A percentile compares a stretch with the other conserved stretches of the same genome.
phyloP scores from a whole-genome alignment of 1,284 basidiomycete genomes.

The Ceratobasidium sp. region DNA sequence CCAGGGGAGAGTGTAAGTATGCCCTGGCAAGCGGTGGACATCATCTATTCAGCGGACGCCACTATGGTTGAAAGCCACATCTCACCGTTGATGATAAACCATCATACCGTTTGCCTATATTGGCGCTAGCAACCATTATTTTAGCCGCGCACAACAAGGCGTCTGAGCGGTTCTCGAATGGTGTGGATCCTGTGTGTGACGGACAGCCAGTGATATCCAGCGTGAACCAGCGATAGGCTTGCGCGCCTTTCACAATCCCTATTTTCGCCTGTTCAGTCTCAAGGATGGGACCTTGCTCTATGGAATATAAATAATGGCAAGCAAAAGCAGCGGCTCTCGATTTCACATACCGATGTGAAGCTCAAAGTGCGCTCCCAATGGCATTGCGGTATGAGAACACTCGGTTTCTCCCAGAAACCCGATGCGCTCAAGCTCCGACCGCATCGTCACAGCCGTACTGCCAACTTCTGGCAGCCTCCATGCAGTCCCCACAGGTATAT shows the following conservation, averaged over 20 bases:
- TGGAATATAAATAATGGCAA: slow-evolving; percentile 3
- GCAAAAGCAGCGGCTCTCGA: background rate
- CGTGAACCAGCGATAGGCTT: slow-evolving; percentile 53
- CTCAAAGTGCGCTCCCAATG: slow-evolving; percentile 53
- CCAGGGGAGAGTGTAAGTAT: slow-evolving; percentile 44
- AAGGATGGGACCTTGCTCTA: slow-evolving; percentile 53
- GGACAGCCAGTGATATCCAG: slow-evolving; percentile 52
- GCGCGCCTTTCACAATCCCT: slow-evolving; percentile 51
- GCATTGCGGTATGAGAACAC: slow-evolving; percentile 49
- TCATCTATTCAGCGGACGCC: no score
- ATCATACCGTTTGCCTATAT: slow-evolving; percentile 14
- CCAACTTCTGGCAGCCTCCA: slow-evolving; percentile 28
- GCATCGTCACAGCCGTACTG: background rate
- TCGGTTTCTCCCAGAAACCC: slow-evolving; percentile 51
- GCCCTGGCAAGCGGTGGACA: no score
- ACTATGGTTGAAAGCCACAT: no score
- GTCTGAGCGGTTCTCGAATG: slow-evolving; percentile 51
- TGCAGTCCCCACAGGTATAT: slow-evolving; percentile 49
- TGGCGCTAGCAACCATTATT: slow-evolving; percentile 51
- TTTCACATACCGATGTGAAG: slow-evolving; percentile 50
- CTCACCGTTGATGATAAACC: background rate
- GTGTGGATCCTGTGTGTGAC: slow-evolving; percentile 53
- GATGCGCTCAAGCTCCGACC: slow-evolving; percentile 51
- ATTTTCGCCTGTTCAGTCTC: slow-evolving; percentile 49
- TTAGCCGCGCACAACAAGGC: slow-evolving; percentile 53